These are phyloP conservation scores for Sphagnurus paluster DNA, from an alignment of 1,284 basidiomycete species.

Conservation along the genomic window DNA sequence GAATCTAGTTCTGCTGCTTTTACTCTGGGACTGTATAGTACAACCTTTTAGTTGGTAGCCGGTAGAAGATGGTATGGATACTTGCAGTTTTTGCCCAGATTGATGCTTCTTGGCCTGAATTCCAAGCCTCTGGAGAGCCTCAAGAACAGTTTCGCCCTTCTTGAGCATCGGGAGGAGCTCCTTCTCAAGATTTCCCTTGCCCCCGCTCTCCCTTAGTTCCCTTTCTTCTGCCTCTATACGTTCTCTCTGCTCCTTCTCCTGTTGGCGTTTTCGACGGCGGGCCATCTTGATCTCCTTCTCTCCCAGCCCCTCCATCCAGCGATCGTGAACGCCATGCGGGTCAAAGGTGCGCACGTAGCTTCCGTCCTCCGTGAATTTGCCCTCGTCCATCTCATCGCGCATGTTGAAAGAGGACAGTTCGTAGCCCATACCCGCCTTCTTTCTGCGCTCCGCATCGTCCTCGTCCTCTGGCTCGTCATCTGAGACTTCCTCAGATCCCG, in stretches of 20 bases:
- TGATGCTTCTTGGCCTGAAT: conserved; percentile 63
- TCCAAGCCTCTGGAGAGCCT: conserved; percentile 87
- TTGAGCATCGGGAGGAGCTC: conserved; percentile 75
- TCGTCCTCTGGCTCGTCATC: conserved; percentile 72
- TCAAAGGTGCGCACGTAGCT: conserved; percentile 86
- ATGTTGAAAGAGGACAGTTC: conserved; percentile 97
- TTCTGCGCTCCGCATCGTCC: conserved; percentile 71
- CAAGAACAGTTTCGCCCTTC: conserved; percentile 89
- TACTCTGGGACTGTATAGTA: conserved; percentile 35
- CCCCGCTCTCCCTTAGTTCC: conserved; percentile 62
- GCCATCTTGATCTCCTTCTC: conserved; percentile 88
- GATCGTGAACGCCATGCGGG: conserved; percentile 89
- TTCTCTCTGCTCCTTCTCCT: conserved; percentile 71
- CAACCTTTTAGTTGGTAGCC: conserved; percentile 10
- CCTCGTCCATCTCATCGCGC: conserved; percentile 98
- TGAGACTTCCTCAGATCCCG: conserved; percentile 42
- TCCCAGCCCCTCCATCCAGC: conserved; percentile 91
- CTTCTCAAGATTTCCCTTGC: conserved; percentile 67
- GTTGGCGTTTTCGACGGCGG: conserved; percentile 63
- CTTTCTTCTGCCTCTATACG: conserved; percentile 73
- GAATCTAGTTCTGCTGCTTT: conserved; percentile 33
- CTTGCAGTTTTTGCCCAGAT: conserved; percentile 42
- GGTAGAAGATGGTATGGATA: conserved; percentile 8
- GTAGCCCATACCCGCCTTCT: conserved; percentile 89
- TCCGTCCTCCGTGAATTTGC: conserved; percentile 94